Percentiles rank a stretch among this genome's conserved stretches.
Conservation (phyloP, 2,329 filamentous ascomycete species). For the Bipolaris bicolor region DNA sequence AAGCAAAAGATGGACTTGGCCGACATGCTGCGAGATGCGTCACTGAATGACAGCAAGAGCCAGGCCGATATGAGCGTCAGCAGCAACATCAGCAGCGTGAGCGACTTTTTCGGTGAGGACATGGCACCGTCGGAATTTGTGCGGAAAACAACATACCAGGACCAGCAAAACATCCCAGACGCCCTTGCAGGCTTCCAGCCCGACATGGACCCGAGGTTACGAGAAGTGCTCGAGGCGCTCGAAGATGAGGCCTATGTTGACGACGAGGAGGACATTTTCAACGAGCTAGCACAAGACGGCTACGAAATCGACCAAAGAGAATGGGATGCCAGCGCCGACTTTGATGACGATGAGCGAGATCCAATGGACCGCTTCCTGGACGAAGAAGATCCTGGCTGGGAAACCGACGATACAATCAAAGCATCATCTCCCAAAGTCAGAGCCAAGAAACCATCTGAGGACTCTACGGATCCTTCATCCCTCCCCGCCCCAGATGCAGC, state of each 20-base stretch:
- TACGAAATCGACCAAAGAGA: slow-evolving; percentile 78
- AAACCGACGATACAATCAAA: slow-evolving; percentile 90
- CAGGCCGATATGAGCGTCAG: slow-evolving; percentile 52
- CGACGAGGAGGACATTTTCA: slow-evolving; percentile 82
- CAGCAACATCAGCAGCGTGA: slow-evolving; percentile 50
- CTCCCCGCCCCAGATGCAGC: slow-evolving; percentile 44
- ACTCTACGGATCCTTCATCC: slow-evolving; percentile 57
- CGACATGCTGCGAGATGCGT: slow-evolving; percentile 71
- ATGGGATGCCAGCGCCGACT: slow-evolving; percentile 68
- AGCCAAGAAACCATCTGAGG: slow-evolving; percentile 37
- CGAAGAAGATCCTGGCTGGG: slow-evolving; percentile 82
- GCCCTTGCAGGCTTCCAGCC: slow-evolving; percentile 92
- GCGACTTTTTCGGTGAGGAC: slow-evolving; percentile 71
- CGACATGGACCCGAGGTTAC: slow-evolving; percentile 92
- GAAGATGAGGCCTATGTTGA: slow-evolving; percentile 97
- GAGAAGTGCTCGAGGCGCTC: slow-evolving; percentile 89
- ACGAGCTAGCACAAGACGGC: slow-evolving; percentile 70
- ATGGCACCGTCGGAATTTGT: slow-evolving; percentile 81
- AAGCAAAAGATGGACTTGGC: slow-evolving; percentile 79
- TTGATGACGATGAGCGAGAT: slow-evolving; percentile 36
- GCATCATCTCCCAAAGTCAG: slow-evolving; percentile 53
- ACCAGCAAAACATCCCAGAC: slow-evolving; percentile 92
- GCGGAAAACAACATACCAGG: slow-evolving; percentile 79
- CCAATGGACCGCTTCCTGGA: slow-evolving; percentile 55
- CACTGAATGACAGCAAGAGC: slow-evolving; percentile 51